These are phyloP conservation scores for Coprinopsis strossmayeri DNA, from an alignment of 768 basidiomycete species.

Conservation along the genomic window DNA sequence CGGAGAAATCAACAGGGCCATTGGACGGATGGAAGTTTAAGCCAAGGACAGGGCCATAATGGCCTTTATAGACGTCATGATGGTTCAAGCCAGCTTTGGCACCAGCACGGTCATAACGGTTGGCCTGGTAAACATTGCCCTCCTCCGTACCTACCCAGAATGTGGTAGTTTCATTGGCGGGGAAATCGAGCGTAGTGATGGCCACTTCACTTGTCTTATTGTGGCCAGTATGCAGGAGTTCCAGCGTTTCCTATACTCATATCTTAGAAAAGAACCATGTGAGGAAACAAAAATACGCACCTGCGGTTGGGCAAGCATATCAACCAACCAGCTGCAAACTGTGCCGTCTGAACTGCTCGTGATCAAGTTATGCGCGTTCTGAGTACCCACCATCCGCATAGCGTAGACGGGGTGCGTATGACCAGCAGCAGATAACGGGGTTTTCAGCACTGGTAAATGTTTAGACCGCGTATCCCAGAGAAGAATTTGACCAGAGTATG, in stretches of 20 bases:
- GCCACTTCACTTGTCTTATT: constrained; percentile 97
- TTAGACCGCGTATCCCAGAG: constrained; percentile 98
- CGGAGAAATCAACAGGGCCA: constrained; percentile 92
- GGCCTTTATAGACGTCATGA: constrained; percentile 88
- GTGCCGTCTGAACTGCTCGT: constrained; percentile 96
- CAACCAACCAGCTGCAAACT: constrained; percentile 96
- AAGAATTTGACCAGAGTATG: constrained; percentile 98
- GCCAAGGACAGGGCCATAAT: constrained; percentile 90
- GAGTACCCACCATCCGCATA: constrained; percentile 97
- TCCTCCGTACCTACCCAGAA: constrained; percentile 99
- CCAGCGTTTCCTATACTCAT: constrained; percentile 98
- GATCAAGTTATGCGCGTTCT: constrained; percentile 97
- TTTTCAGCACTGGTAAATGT: constrained; percentile 93
- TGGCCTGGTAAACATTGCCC: constrained; percentile 94
- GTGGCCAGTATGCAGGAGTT: constrained; percentile 83
- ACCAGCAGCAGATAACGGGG: constrained; percentile 90
- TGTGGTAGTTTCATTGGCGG: constrained; percentile 92
- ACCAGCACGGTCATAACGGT: constrained; percentile 94
- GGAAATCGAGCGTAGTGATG: constrained; percentile 90
- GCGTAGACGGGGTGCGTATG: constrained; percentile 99
- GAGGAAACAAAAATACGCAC: constrained; percentile 31
- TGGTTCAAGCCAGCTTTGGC: constrained; percentile 94
- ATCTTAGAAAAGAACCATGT: too few relatives aligned
- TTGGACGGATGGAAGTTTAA: constrained; percentile 90
- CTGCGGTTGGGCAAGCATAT: constrained; percentile 98